These are phyloP conservation scores for Oryza punctata DNA, from an alignment of 176 grass and related monocot species.

Conservation along the genomic window DNA sequence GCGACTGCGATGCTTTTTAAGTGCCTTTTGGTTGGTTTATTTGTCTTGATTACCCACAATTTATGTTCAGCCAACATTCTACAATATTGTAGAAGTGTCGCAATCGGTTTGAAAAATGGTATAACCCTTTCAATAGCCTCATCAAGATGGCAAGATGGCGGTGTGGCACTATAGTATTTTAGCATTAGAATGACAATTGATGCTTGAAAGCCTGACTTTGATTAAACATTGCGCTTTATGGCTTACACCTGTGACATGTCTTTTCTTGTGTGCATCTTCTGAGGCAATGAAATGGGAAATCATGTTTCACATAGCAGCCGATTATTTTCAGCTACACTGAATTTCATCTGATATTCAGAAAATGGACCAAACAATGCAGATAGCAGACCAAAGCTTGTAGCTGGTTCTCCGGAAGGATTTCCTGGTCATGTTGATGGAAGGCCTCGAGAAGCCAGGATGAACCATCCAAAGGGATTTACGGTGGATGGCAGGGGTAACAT, in stretches of 20 bases:
- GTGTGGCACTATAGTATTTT: conserved; percentile 5
- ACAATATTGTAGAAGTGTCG: conserved; percentile 1
- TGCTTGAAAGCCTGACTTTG: background rate
- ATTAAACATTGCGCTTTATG: conserved; percentile 11
- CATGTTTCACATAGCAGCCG: conserved; percentile 1
- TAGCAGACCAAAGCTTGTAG: conserved; percentile 90
- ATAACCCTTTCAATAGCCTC: background rate
- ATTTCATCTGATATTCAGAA: conserved; percentile 33
- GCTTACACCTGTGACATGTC: background rate
- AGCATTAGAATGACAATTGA: conserved; percentile 22
- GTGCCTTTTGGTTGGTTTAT: conserved; percentile 32
- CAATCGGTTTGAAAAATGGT: background rate
- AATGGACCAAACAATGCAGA: conserved; percentile 53
- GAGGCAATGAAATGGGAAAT: background rate
- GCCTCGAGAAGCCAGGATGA: conserved; percentile 81
- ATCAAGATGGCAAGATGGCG: background rate
- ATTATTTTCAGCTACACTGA: conserved; percentile 21
- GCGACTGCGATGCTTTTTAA: background rate
- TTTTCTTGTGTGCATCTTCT: conserved; percentile 14
- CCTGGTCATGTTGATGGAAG: conserved; percentile 88
- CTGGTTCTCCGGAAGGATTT: conserved; percentile 87
- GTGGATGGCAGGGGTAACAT: conserved; percentile 90
- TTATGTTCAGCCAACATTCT: background rate
- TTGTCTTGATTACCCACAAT: background rate
- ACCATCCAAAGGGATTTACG: conserved; percentile 96